Evolutionary conservation across 495 filamentous ascomycete species (phyloP), one percentile per base, ranked within the genome.

Genomic region (Tuber calosporum): DNA sequence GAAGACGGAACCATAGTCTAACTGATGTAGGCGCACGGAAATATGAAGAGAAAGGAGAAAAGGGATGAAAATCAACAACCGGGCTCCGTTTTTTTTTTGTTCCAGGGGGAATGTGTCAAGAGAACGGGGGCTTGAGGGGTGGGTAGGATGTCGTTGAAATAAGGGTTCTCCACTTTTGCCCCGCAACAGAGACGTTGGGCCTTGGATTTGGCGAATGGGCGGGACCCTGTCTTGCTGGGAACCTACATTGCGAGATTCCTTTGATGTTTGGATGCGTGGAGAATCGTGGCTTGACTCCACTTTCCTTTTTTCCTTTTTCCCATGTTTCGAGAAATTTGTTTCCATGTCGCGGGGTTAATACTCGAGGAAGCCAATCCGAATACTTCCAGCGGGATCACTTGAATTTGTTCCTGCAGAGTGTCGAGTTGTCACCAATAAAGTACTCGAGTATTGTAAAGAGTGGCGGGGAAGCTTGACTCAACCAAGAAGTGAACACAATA

Each of bases 81-180:
- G 11, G 26, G 53, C 3, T 17, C 19, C 53, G 53, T 26, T 26
- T 62, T 62, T 62, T 62, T 30, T 30, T 62, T 62, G 4, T 62
- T 62, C 53, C 19, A 8, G 53, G 53, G 26, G 4, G 26, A 34
- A 62, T 62, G 30, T 34, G n/a, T n/a, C 11, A 53, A 15, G 48
- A 26, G 48, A 13, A 69, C 17, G 38, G 71, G 67, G 67, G 69
- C 43, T 72, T 77, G 69, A 58, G 17, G 40, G 42, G 75, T 77
- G 69, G 75, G 41, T 75, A 76, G 42, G 69, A 76, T 77, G 73
- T 76, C 75, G 73, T 77, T 77, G 75, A 75, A 75, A 77, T 76
- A 77, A 77, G 75, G 53, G 48, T 67, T 53, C 73, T 76, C 75
- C 75, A 68, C 72, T 66, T 26, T 34, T 7, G 67, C 37, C 37